Conservation (phyloP, 2,329 filamentous ascomycete species). For the Aspergillus sp. region DNA sequence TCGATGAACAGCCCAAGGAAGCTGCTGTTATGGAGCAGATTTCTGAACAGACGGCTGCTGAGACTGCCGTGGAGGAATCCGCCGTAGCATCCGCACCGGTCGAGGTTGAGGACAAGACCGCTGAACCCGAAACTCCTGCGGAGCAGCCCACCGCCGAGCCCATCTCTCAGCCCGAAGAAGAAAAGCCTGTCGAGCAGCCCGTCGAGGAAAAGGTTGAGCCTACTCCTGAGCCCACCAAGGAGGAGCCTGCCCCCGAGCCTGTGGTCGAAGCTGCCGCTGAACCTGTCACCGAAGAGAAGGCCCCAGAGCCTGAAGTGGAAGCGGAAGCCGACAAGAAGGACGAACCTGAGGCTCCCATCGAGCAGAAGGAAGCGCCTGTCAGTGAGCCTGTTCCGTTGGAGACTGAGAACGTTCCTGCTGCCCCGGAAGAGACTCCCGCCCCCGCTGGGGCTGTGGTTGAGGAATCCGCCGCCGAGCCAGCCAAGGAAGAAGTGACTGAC, state of each 20-base stretch:
- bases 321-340: too few relatives aligned
- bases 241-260: constrained; percentile 3
- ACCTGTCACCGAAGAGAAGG: neutral
- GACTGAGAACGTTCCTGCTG: neutral
- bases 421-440: neutral
- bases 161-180: neutral
- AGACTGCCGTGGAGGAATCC: neutral
- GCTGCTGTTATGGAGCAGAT: neutral
- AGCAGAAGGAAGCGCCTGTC: constrained; percentile 4
- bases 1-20: constrained; percentile 3
- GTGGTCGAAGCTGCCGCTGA: constrained; percentile 1
- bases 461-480: constrained; percentile 1
- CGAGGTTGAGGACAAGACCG: too few relatives aligned
- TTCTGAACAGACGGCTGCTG: neutral
- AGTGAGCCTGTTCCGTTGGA: constrained; percentile 4
- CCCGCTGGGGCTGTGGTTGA: constrained; percentile 3
- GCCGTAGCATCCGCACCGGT: too few relatives aligned
- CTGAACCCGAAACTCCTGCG: neutral
- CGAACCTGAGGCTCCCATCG: constrained; percentile 2
- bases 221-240: constrained; percentile 6
- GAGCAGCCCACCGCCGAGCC: constrained; percentile 4
- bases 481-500: constrained; percentile 4
- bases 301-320: neutral
- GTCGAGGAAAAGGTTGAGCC: constrained; percentile 2
- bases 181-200: neutral